These are phyloP conservation scores for Saccharomycopsis microspora DNA, from an alignment of 805 yeast genomes.

Conservation along the genomic window DNA sequence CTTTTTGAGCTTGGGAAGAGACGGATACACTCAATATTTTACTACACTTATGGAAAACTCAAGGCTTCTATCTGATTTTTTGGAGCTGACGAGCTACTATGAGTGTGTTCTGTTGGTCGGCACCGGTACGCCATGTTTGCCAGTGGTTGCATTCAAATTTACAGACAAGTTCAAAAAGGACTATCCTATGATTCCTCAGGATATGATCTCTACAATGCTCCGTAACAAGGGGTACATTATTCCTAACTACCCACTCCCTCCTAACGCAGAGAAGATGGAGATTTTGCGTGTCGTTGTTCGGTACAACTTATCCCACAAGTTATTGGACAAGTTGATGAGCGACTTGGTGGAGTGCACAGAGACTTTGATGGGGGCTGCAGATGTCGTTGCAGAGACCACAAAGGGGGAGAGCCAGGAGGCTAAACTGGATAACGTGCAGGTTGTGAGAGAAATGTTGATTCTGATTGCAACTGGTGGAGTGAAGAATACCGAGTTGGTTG, in stretches of 20 bases:
- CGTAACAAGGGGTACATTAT: conserved; percentile 79
- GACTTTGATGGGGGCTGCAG: conserved; percentile 37
- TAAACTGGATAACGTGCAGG: conserved; percentile 21
- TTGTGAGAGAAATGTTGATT: conserved; percentile 35
- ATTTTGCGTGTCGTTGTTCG: conserved; percentile 80
- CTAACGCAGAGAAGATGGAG: conserved; percentile 44
- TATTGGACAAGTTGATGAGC: conserved; percentile 52
- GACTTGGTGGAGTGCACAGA: conserved; percentile 46
- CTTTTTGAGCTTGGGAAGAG: conserved; percentile 56
- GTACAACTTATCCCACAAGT: conserved; percentile 47
- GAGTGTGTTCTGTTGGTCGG: conserved; percentile 74
- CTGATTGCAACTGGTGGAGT: conserved; percentile 48
- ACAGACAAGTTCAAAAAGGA: conserved; percentile 41
- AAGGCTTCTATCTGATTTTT: conserved; percentile 46
- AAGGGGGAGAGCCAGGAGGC: conserved; percentile 17
- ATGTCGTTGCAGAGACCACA: conserved; percentile 18
- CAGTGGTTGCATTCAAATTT: conserved; percentile 81
- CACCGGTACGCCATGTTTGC: conserved; percentile 54
- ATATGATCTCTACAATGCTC: conserved; percentile 56
- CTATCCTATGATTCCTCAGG: conserved; percentile 78
- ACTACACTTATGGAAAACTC: conserved; percentile 60
- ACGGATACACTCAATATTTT: conserved; percentile 61
- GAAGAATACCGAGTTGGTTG: conserved; percentile 21
- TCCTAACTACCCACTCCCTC: conserved; percentile 81
- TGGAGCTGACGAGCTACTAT: conserved; percentile 56